A percentile compares a stretch with the other conserved stretches of the same genome.
Conservation (phyloP, 192 early-diverging fungal species). For the Gryganskiella cystojenkinii region DNA sequence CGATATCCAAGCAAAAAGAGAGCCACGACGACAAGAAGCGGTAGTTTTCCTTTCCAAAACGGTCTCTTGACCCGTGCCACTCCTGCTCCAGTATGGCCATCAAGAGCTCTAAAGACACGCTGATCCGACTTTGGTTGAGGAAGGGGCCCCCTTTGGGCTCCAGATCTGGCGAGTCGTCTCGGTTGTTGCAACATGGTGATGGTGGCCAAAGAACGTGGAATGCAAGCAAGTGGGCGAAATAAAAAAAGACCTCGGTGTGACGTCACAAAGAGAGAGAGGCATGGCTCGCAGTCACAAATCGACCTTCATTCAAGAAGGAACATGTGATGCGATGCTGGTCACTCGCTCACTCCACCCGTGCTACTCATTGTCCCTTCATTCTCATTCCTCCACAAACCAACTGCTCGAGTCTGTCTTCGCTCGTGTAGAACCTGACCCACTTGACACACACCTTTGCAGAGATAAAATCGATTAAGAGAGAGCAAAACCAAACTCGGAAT, state of each 20-base stretch:
- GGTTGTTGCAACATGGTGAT: constrained; percentile 34
- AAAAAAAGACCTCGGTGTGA: background rate
- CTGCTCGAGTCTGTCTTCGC: background rate
- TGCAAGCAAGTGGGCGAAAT: background rate
- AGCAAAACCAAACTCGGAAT: no score
- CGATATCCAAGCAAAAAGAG: constrained; percentile 34
- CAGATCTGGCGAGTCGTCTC: constrained; percentile 32
- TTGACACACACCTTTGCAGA: background rate
- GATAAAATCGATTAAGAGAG: no score
- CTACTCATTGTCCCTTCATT: background rate
- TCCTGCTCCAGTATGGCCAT: no score
- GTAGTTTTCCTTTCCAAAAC: constrained; percentile 41
- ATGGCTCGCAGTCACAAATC: background rate
- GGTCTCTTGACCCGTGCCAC: background rate
- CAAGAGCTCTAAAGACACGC: constrained; percentile 22
- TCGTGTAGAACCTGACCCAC: background rate
- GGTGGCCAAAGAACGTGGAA: background rate
- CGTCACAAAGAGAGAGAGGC: background rate
- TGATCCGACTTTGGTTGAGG: constrained; percentile 16
- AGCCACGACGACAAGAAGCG: constrained; percentile 24
- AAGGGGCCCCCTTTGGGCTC: constrained; percentile 20
- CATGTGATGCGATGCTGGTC: background rate
- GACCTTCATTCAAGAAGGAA: background rate
- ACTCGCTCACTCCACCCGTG: constrained; percentile 1
- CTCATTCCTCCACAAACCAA: background rate